Evolutionary conservation across 495 filamentous ascomycete genomes (phyloP).

Genomic region (Neurospora pannonica): DNA sequence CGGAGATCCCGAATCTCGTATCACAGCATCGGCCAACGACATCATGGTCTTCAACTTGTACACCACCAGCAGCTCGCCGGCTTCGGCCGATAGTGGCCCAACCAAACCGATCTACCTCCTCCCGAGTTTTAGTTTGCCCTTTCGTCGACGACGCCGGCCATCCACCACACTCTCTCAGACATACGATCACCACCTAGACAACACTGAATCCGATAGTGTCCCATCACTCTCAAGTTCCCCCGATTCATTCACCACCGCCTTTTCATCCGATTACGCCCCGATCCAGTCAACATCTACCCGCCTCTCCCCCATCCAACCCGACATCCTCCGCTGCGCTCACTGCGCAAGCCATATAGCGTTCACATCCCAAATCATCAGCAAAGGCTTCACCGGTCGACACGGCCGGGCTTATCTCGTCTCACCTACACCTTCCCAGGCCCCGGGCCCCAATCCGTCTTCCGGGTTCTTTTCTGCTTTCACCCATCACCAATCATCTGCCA

Average conservation of each 20-base stretch:
- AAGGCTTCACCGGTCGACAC: conserved; percentile 90
- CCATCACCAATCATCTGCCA: background rate
- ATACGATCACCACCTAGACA: background rate
- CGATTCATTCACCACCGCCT: conserved; percentile 20
- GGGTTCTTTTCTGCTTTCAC: background rate
- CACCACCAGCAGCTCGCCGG: conserved; percentile 2
- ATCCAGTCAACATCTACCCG: background rate
- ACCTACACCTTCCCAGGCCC: conserved; percentile 17
- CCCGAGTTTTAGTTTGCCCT: conserved; percentile 34
- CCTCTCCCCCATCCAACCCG: conserved; percentile 27
- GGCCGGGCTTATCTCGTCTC: conserved; percentile 86
- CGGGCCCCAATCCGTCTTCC: background rate
- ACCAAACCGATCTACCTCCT: conserved; percentile 42
- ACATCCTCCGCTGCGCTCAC: conserved; percentile 57
- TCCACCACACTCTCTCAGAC: background rate
- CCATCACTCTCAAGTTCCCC: conserved; percentile 23
- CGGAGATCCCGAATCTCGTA: background rate
- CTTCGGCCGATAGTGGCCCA: conserved; percentile 21
- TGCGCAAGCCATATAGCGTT: conserved; percentile 71
- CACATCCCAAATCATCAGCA: conserved; percentile 72
- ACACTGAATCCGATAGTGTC: background rate
- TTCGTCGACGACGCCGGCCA: conserved; percentile 29
- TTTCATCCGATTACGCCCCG: background rate
- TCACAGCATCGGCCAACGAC: background rate
- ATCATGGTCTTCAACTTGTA: conserved; percentile 17